Base-by-base conservation (phyloP, 495 filamentous ascomycete genomes). In the Penicillium pulvis region DNA sequence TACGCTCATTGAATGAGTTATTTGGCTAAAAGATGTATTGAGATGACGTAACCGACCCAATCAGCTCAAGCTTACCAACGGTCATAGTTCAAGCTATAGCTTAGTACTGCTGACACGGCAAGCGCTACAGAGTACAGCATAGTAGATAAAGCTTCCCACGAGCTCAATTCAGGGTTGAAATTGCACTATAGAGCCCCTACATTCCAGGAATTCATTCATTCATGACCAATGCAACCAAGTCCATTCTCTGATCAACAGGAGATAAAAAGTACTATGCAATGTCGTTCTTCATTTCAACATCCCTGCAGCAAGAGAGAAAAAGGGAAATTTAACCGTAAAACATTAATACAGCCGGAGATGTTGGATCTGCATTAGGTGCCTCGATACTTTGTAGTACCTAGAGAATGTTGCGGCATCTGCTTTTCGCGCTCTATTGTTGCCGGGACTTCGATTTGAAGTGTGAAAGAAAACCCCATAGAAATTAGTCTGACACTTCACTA, bases 351-450 rank as follows among this genome's bases (percentile, higher is more conserved):
- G 17, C 30, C 20, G 19, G 30, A 39, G 46, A 49, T 14, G 24
- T 49, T 49, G 46, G 6, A 45, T 17, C 30, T 30, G 53, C 46
- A 28, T 26, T 49, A 55, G 26, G 24, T 39, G 28, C 57, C 53
- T 51, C 24, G 51, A 42, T 19, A 16, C n/a, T 41, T 35, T 44
- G 45, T 16, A 9, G 7, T 23, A 23, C 20, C 20, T 12, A 30
- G 31, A 14, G 46, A 28, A 43, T 42, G 11, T 28, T 23, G 2
- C 20, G 2, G 55, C 50, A 17, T 67, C 55, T 76, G 78, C 58
- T 85, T 75, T 68, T 91, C 86, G 75, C 85, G 86, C 71, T 94
- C 91, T 55, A 94, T 81, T 30, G 90, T 81, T 2, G 89, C 88
- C 30, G 85, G 86, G 24, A 90, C 89, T 58, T 83, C 87, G 65